phyloP scores from a whole-genome alignment of 495 filamentous ascomycete species.

The Penicillium antarcticum region DNA sequence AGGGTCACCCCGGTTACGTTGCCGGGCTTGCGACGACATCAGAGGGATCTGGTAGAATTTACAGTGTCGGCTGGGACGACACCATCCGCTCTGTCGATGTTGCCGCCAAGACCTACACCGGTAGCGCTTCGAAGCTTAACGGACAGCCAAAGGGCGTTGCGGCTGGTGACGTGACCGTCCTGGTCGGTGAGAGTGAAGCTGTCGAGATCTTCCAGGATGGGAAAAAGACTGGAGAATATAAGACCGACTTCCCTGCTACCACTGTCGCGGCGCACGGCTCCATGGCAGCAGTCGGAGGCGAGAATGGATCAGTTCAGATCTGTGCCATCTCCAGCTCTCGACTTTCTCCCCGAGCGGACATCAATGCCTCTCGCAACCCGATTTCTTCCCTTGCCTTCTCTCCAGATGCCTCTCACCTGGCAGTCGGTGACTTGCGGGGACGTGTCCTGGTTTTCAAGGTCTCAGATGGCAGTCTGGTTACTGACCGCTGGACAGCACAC shows the following conservation, averaged over 20 bases:
- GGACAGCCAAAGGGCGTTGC: slow-evolving; percentile 62
- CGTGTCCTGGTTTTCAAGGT: slow-evolving; percentile 76
- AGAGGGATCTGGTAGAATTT: slow-evolving; percentile 56
- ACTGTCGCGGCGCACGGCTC: slow-evolving; percentile 64
- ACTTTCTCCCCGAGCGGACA: slow-evolving; percentile 41
- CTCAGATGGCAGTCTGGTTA: slow-evolving; percentile 43
- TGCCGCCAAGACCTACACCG: slow-evolving; percentile 56
- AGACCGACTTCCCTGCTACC: slow-evolving; percentile 64
- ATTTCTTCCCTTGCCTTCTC: slow-evolving; percentile 72
- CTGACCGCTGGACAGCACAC: slow-evolving; percentile 83
- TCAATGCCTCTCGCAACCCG: slow-evolving; percentile 39
- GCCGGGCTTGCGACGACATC: slow-evolving; percentile 64
- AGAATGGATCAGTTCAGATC: slow-evolving; percentile 68
- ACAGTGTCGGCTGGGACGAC: slow-evolving; percentile 94
- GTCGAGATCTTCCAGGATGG: slow-evolving; percentile 64
- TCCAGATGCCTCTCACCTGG: slow-evolving; percentile 64
- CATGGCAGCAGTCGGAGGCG: slow-evolving; percentile 71
- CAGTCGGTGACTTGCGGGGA: slow-evolving; percentile 77
- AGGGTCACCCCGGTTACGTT: slow-evolving; percentile 77
- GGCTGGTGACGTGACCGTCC: slow-evolving; percentile 41
- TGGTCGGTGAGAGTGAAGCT: slow-evolving; percentile 64
- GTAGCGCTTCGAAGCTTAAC: slow-evolving; percentile 45
- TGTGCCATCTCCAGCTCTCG: slow-evolving; percentile 55
- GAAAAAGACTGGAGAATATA: slow-evolving; percentile 54
- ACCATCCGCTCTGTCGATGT: slow-evolving; percentile 75